phyloP scores from a whole-genome alignment of 805 yeast species.

The Nakazawaea ishiwadae region DNA sequence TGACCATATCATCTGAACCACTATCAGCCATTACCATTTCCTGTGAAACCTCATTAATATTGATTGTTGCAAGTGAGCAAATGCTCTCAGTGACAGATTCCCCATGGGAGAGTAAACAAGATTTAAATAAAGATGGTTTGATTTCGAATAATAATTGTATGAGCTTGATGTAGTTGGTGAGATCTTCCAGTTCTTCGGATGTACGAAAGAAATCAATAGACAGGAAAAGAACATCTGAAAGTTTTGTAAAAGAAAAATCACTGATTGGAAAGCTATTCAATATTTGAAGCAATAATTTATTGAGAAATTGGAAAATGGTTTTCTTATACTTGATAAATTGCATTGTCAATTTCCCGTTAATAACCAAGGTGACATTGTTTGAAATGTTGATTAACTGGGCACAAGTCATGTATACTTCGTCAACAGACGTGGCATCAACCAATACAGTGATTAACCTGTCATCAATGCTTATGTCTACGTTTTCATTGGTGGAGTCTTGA shows the following conservation, averaged over 20 bases:
- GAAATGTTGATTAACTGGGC: conserved; percentile 26
- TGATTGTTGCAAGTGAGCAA: conserved; percentile 17
- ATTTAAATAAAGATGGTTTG: conserved; percentile 2
- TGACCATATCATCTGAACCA: conserved; percentile 12
- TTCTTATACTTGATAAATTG: conserved; percentile 32
- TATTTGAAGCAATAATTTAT: conserved; percentile 24
- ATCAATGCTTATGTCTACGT: background rate
- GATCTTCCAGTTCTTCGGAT: conserved; percentile 24
- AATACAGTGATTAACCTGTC: conserved; percentile 18
- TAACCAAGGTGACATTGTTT: conserved; percentile 28
- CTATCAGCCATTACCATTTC: no score
- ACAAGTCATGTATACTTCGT: conserved; percentile 27
- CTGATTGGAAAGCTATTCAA: conserved; percentile 29
- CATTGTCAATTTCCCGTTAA: conserved; percentile 28
- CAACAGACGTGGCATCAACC: conserved; percentile 22
- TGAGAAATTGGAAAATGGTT: conserved; percentile 24
- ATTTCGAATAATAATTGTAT: background rate
- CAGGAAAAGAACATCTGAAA: conserved; percentile 26
- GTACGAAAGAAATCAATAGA: conserved; percentile 29
- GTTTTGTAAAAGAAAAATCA: conserved; percentile 26
- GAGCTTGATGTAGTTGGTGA: conserved; percentile 5
- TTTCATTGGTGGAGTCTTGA: background rate
- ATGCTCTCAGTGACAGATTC: conserved; percentile 14
- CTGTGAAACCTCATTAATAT: conserved; percentile 19
- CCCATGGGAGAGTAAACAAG: background rate